Evolutionary conservation across 192 early-diverging fungal genomes (phyloP).

Genomic region (Coemansia sp.): DNA sequence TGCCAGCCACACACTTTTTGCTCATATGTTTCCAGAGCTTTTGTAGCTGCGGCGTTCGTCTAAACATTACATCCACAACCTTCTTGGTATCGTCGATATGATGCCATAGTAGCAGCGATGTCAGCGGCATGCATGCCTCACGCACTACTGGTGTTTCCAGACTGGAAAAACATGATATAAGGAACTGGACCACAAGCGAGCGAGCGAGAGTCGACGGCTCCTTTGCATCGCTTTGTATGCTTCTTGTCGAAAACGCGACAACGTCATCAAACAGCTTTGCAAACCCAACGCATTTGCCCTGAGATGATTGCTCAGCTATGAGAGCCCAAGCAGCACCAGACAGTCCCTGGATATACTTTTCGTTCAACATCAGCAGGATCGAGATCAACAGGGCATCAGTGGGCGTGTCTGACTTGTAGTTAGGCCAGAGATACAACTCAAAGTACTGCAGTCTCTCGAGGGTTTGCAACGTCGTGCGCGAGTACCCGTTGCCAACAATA

Average conservation of each 20-base stretch:
- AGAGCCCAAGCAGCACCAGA: conserved; percentile 17
- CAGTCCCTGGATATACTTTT: conserved; percentile 81
- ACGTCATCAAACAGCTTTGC: conserved; percentile 13
- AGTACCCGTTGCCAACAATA: conserved; percentile 7
- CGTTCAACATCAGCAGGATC: conserved; percentile 85
- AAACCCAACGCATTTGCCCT: not conserved
- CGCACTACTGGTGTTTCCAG: conserved; percentile 80
- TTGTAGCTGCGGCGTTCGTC: conserved; percentile 58
- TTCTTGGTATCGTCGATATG: conserved; percentile 55
- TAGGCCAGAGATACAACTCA: conserved; percentile 76
- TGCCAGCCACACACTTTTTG: conserved; percentile 43
- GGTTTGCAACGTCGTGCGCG: conserved; percentile 11
- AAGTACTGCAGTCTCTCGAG: conserved; percentile 43
- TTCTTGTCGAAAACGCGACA: conserved; percentile 54
- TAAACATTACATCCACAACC: conserved; percentile 64
- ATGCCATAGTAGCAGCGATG: conserved; percentile 76
- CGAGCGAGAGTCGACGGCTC: conserved; percentile 38
- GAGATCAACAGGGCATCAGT: conserved; percentile 66
- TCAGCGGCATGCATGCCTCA: conserved; percentile 73
- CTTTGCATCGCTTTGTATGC: not conserved
- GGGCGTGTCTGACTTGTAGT: conserved; percentile 40
- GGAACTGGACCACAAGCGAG: conserved; percentile 66
- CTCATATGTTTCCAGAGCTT: conserved; percentile 68
- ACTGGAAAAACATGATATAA: conserved; percentile 82
- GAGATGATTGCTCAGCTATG: not conserved